These are phyloP conservation scores for Aspergillus novoparasiticus DNA, from an alignment of 2,329 filamentous ascomycete genomes.

Conservation along the genomic window DNA sequence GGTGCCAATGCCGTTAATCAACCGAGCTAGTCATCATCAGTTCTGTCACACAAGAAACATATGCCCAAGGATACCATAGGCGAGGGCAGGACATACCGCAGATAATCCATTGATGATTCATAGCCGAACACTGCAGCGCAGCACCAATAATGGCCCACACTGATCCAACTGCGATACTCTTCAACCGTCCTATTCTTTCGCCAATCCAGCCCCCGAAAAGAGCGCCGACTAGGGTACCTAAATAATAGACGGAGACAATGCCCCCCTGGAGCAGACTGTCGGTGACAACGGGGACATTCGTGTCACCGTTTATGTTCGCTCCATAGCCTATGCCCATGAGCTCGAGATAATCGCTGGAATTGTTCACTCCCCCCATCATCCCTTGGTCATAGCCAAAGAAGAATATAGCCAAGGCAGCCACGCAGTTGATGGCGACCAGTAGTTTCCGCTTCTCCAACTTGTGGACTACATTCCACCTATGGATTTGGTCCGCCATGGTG, in stretches of 20 bases:
- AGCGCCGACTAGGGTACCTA: conserved; percentile 66
- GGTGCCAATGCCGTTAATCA: conserved; percentile 68
- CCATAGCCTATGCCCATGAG: conserved; percentile 67
- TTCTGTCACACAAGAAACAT: too few species aligned
- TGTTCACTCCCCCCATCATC: conserved; percentile 68
- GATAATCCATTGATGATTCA: conserved; percentile 71
- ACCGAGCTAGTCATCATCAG: conserved; percentile 47
- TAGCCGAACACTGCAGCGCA: conserved; percentile 64
- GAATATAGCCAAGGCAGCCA: conserved; percentile 67
- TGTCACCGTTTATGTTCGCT: conserved; percentile 46
- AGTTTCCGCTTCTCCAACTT: conserved; percentile 59
- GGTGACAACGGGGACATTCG: conserved; percentile 56
- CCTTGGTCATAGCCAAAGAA: conserved; percentile 65
- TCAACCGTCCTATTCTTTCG: conserved; percentile 64
- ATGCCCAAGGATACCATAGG: too few species aligned
- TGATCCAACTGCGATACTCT: conserved; percentile 63
- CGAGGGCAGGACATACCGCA: conserved; percentile 49
- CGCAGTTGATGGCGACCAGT: conserved; percentile 63
- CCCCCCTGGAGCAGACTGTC: conserved; percentile 65
- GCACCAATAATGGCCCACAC: conserved; percentile 64
- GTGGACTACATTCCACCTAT: conserved; percentile 54
- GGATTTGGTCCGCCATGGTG: conserved; percentile 32
- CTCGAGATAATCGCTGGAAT: conserved; percentile 63
- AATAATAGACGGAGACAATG: conserved; percentile 61
- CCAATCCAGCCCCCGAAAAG: conserved; percentile 66